phyloP scores from a whole-genome alignment of 306 rosid species.

The Ormosia emarginata region DNA sequence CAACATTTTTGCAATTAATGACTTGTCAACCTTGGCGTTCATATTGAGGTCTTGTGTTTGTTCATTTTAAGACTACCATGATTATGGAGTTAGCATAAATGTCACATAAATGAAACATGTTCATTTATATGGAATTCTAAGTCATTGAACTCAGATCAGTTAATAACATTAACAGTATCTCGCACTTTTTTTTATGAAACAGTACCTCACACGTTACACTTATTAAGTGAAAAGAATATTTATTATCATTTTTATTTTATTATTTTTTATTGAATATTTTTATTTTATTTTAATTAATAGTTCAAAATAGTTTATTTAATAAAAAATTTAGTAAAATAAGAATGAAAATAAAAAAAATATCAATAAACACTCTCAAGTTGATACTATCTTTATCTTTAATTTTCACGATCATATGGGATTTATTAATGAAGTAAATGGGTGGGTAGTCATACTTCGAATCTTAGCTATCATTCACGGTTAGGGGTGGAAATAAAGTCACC shows the following conservation, averaged over 20 bases:
- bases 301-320: too few species aligned
- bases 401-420: neutral
- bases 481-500: too few species aligned
- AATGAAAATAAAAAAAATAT: too few species aligned
- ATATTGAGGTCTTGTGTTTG: slow-evolving; percentile 28
- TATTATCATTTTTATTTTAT: too few species aligned
- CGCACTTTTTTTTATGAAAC: too few species aligned
- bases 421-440: neutral
- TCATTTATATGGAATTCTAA: slow-evolving; percentile 9
- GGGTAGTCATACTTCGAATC: neutral
- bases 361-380: neutral
- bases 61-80: neutral
- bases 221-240: too few species aligned
- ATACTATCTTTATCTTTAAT: neutral
- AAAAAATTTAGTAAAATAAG: too few species aligned
- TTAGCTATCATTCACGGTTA: neutral
- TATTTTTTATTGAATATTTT: too few species aligned
- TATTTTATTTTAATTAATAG: too few species aligned
- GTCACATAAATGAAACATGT: neutral
- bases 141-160: neutral
- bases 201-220: too few species aligned
- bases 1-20: neutral
- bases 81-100: neutral
- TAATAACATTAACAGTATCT: neutral
- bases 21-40: slow-evolving; percentile 15